Conservation (phyloP, 768 basidiomycete genomes). For the Brasilioporus rufonigricans region DNA sequence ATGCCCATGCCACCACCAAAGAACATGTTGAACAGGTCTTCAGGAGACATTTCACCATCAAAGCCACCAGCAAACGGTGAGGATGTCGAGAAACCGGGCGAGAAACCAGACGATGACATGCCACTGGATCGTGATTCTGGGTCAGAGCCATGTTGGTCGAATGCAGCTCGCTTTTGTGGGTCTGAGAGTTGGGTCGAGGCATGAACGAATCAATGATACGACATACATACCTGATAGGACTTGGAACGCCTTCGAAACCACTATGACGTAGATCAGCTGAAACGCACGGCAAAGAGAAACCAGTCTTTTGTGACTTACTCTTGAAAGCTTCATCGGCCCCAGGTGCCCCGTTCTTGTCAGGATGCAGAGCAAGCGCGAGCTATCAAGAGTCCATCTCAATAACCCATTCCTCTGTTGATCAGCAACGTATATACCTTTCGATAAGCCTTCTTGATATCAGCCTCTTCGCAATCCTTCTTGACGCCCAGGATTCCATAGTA, state of each 20-base stretch:
- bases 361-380: slow-evolving; percentile 87
- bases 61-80: slow-evolving; percentile 54
- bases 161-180: slow-evolving; percentile 84
- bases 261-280: slow-evolving; percentile 39
- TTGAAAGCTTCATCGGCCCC: slow-evolving; percentile 99
- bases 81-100: slow-evolving; percentile 49
- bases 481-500: slow-evolving; percentile 91
- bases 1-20: slow-evolving; percentile 65
- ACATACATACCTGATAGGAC: slow-evolving; percentile 68
- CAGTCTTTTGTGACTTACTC: slow-evolving; percentile 48
- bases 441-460: slow-evolving; percentile 91
- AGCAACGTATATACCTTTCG: slow-evolving; percentile 67
- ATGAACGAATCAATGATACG: not conserved
- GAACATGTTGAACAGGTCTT: slow-evolving; percentile 98
- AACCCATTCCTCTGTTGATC: slow-evolving; percentile 1
- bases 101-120: slow-evolving; percentile 54
- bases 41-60: slow-evolving; percentile 88
- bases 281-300: not conserved
- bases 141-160: slow-evolving; percentile 82
- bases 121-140: slow-evolving; percentile 82
- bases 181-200: slow-evolving; percentile 42
- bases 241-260: slow-evolving; percentile 98
- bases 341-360: slow-evolving; percentile 96
- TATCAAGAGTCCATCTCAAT: slow-evolving; percentile 30
- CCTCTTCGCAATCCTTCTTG: slow-evolving; percentile 79